Evolutionary conservation across 73 alveolate genomes (phyloP).

Genomic region (Tetrahymena thermophila): DNA sequence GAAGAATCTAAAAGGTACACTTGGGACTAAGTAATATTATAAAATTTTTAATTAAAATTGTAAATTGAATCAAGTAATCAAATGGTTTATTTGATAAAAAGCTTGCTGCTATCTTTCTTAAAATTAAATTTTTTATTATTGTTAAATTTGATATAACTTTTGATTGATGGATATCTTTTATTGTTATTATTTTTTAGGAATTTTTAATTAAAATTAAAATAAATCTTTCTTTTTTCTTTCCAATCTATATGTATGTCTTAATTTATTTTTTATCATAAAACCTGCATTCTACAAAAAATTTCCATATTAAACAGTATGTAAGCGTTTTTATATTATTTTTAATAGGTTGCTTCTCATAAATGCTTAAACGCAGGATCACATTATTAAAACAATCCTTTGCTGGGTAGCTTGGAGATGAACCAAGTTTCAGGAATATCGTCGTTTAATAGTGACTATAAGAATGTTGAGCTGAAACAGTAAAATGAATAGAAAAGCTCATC

Average conservation of each 20-base stretch:
- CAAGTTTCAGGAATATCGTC: neutral
- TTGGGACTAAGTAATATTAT: neutral
- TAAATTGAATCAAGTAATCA: no score
- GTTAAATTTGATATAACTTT: neutral
- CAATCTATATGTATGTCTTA: no score
- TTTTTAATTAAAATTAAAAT: no score
- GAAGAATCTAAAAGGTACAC: neutral
- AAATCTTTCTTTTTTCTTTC: no score
- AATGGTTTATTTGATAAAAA: no score
- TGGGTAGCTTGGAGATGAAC: neutral
- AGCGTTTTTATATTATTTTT: neutral
- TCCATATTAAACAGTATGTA: neutral
- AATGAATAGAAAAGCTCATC: neutral
- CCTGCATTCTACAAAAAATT: no score
- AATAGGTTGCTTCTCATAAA: neutral
- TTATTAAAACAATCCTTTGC: neutral
- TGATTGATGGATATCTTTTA: neutral
- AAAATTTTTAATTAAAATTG: neutral
- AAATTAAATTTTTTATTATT: no score
- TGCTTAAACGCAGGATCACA: neutral
- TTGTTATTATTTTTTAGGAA: neutral
- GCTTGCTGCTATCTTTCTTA: neutral
- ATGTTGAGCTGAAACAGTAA: neutral
- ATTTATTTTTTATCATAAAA: no score
- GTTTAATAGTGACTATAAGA: neutral